Evolutionary conservation across 345 rosid species (phyloP), one percentile per base, ranked within the genome.

Genomic region (Populus simonii): DNA sequence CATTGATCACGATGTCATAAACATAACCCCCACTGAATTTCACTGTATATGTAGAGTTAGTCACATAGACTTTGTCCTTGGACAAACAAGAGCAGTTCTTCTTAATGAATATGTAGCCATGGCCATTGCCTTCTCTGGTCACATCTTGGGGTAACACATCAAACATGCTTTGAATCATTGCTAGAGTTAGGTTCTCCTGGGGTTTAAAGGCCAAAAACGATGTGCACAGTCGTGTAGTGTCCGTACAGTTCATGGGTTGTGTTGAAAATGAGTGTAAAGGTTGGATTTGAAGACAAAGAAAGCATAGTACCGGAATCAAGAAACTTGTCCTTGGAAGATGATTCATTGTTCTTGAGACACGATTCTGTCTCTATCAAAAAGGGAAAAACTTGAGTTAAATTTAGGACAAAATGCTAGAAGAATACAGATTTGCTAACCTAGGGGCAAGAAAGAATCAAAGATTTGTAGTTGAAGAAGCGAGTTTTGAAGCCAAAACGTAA

Each of bases 81-180:
- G 77, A 78, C 63, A 93, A 84, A 79, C 99, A 95, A 82, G 99
- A 95, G 75, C 99, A 95, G 86, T 95, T 95, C 84, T 95, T 95
- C 73, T 59, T 92, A 4, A 95, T 51, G 81, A 89, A 95, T 62
- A 91, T 36, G 82, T 91, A 95, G 70, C 82, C 90, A 49, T 80
- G 82, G 65, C 69, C 83, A 61, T 73, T 85, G 74, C 86, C 79
- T 79, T 75, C 83, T 3, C 84, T 70, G 12, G 96, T 92, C 59
- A 93, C 83, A 73, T 93, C 97, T 59, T 80, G 76, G 3, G 96
- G 88, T 66, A 88, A 73, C 17, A 84, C 93, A 80, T 95, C 99
- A 77, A 95, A 95, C 99, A 95, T 95, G 91, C 97, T 92, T 72
- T 86, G 93, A 82, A 95, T 90, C 82, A 95, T 83, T 6, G 83